Base-by-base conservation (phyloP, 2,329 filamentous ascomycete genomes). In the Exophiala aquamarina region DNA sequence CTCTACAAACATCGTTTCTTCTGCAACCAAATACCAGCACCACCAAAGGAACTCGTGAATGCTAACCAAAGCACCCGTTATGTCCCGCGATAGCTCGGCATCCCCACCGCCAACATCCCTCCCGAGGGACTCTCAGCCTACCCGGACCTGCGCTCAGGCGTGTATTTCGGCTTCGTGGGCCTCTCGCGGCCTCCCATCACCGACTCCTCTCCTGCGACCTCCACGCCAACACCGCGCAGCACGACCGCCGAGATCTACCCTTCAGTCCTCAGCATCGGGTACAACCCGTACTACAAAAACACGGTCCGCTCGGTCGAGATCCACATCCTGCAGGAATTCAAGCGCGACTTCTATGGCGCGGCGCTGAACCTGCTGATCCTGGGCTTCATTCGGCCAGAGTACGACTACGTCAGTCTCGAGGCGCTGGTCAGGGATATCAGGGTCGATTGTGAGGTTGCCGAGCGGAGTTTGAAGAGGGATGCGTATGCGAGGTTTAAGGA, bases 281-380 rank as follows among this genome's bases (percentile, higher is more conserved):
- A 91, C 79, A 98, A 97, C 70, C 93, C 93, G 0, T 97, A 91
- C 71, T 98, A 95, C 78, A 90, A 91, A 66, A 97, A 98, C 76
- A 84, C 79, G 89, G 53, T 89, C 82, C 54, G 90, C 93, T 63
- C 77, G 75, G 68, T 71, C 6, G 90, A 95, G 76, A 90, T 95
- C 47, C 90, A 95, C 71, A 80, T 98, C 44, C 79, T 98, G 13
- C 49, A 63, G 63, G 11, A 64, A 57, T 43, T 73, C 70, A 52
- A 55, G 66, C 72, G 76, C 31, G 90, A 97, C 65, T 98, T 98
- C 66, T 97, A 97, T 70, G 87, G 81, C 53, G 79, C 78, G 4
- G 80, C 82, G 57, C 86, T 97, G 75, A 84, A 89, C 33, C 73
- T 97, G 13, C 68, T 90, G 18, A 82, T 98, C 40, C 67, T 92